These are phyloP conservation scores for Juglanconis sp. DNA, from an alignment of 2,329 filamentous ascomycete genomes.

Conservation along the genomic window DNA sequence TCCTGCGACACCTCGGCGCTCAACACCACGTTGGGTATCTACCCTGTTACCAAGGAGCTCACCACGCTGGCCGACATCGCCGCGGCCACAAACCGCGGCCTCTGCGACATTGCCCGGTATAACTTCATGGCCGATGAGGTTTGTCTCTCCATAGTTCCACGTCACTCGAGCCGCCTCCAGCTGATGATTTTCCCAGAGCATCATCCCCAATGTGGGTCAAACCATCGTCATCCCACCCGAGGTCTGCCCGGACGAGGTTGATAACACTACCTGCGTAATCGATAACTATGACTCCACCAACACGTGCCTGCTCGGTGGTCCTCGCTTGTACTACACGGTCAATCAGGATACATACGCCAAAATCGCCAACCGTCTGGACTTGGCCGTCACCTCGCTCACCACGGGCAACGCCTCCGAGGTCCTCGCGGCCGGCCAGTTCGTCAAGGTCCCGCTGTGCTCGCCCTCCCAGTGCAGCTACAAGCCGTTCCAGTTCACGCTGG, in stretches of 20 bases:
- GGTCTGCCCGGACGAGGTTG: constrained; percentile 9
- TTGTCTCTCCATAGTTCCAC: neutral
- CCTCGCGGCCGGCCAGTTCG: constrained; percentile 3
- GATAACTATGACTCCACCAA: constrained; percentile 10
- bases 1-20: constrained; percentile 4
- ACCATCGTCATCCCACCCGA: constrained; percentile 1
- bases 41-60: neutral
- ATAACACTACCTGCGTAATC: constrained; percentile 2
- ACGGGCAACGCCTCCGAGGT: neutral
- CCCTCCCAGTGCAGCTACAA: neutral
- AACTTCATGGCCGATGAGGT: constrained; percentile 12
- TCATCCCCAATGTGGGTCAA: constrained; percentile 7
- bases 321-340: constrained; percentile 5
- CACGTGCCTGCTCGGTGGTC: neutral
- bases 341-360: constrained; percentile 4
- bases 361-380: constrained; percentile 7
- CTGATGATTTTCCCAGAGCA: neutral
- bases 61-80: neutral
- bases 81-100: neutral
- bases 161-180: no score
- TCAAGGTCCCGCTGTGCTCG: constrained; percentile 6
- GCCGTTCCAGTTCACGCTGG: constrained; percentile 2
- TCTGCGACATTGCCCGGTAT: constrained; percentile 6
- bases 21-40: constrained; percentile 2
- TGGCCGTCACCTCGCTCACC: neutral